These are phyloP conservation scores for Pseudisothecium myosuroides DNA, from an alignment of 225 moss, liverwort and hornwort species.

Conservation along the genomic window DNA sequence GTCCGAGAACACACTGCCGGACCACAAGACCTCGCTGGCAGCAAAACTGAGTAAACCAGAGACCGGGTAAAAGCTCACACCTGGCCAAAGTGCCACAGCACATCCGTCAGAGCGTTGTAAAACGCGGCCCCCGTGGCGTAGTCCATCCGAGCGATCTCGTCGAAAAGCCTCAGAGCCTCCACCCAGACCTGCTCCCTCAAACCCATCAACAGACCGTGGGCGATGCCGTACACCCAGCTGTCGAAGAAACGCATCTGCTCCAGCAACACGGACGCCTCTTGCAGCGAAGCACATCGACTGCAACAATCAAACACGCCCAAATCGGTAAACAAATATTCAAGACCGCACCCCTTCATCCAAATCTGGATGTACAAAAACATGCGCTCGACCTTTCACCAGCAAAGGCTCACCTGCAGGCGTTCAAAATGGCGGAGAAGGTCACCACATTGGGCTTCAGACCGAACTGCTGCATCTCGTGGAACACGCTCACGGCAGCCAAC, in stretches of 20 bases:
- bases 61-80: background rate
- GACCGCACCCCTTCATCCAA: background rate
- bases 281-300: constrained; percentile 89
- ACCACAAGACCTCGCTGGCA: background rate
- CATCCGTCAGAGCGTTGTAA: constrained; percentile 92
- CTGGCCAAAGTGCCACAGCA: constrained; percentile 99
- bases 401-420: constrained; percentile 74
- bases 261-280: constrained; percentile 81
- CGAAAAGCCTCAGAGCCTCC: constrained; percentile 64
- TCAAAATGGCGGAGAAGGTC: constrained; percentile 91
- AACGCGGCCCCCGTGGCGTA: constrained; percentile 92
- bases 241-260: constrained; percentile 96
- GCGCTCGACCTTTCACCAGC: background rate
- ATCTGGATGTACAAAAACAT: background rate
- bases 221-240: constrained; percentile 91
- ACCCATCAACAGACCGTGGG: constrained; percentile 88
- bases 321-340: background rate
- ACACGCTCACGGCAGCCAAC: constrained; percentile 80
- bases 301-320: background rate
- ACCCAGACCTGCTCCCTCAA: constrained; percentile 60
- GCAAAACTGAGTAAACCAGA: background rate
- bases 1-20: background rate
- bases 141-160: constrained; percentile 90
- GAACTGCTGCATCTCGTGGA: constrained; percentile 96
- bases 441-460: constrained; percentile 94